phyloP scores from a whole-genome alignment of 768 basidiomycete species.

The Mycena haematopus region DNA sequence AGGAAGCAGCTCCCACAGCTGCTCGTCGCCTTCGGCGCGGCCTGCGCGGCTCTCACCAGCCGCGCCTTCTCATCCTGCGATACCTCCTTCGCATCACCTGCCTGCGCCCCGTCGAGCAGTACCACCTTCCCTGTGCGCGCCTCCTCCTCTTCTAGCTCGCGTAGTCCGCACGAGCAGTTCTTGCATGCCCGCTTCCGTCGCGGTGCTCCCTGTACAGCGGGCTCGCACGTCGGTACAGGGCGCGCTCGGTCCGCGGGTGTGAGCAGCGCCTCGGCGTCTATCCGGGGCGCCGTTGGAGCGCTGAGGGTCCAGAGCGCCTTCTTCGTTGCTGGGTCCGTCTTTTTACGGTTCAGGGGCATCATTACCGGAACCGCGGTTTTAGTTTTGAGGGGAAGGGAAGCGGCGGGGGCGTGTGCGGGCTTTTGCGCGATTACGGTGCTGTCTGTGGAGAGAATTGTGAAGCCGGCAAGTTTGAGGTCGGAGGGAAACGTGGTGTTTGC shows the following conservation, averaged over 20 bases:
- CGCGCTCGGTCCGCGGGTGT: conserved; percentile 83
- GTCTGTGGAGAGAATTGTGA: conserved; percentile 58
- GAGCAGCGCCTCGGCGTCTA: conserved; percentile 85
- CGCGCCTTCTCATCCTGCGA: conserved; percentile 67
- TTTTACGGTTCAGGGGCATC: conserved; percentile 59
- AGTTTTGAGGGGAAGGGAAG: conserved; percentile 52
- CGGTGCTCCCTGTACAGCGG: conserved; percentile 55
- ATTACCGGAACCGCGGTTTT: conserved; percentile 41
- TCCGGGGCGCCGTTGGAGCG: conserved; percentile 70
- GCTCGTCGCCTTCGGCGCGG: conserved; percentile 88
- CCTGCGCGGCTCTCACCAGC: conserved; percentile 67
- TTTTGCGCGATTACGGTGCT: conserved; percentile 72
- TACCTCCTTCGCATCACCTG: conserved; percentile 65
- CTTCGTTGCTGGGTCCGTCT: conserved; percentile 73
- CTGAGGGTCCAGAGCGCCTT: conserved; percentile 89
- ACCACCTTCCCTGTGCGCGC: conserved; percentile 64
- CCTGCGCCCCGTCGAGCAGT: conserved; percentile 67
- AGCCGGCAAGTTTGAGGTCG: conserved; percentile 71
- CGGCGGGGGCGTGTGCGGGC: conserved; percentile 53
- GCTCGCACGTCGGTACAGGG: conserved; percentile 80
- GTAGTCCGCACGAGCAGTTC: conserved; percentile 94
- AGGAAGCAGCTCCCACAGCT: conserved; percentile 98
- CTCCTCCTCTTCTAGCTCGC: conserved; percentile 92
- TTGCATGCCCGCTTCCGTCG: conserved; percentile 93
- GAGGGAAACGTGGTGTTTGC: conserved; percentile 49